These are phyloP conservation scores for Sistotremastrum niveocremeum DNA, from an alignment of 768 basidiomycete genomes.

Conservation along the genomic window DNA sequence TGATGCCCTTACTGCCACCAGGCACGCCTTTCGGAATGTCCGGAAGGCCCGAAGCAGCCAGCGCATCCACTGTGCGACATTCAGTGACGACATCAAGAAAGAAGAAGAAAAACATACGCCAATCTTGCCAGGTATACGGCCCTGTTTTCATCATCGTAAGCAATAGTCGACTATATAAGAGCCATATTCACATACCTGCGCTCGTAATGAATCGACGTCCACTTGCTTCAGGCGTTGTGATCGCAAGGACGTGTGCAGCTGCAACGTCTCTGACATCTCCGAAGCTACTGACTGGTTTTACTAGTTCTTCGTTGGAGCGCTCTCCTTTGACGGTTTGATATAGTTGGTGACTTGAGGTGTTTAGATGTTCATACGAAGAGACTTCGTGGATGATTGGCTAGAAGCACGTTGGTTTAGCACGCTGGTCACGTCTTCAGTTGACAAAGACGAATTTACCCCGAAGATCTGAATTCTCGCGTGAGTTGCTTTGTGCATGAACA, in stretches of 20 bases:
- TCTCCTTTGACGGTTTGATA: constrained; percentile 10
- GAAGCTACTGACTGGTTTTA: constrained; percentile 19
- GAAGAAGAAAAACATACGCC: not conserved
- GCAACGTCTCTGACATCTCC: constrained; percentile 46
- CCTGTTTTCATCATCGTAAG: not conserved
- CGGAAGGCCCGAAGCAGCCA: constrained; percentile 6
- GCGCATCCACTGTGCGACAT: constrained; percentile 8
- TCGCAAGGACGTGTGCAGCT: constrained; percentile 35
- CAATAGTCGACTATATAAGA: constrained; percentile 7
- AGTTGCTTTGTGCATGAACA: not conserved
- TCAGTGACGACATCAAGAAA: not conserved
- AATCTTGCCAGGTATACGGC: constrained; percentile 1
- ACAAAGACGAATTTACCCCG: not conserved
- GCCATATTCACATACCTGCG: constrained; percentile 14
- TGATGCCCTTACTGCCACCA: not conserved
- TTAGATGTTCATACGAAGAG: constrained; percentile 16
- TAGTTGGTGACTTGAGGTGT: constrained; percentile 11
- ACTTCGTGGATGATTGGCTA: constrained; percentile 22
- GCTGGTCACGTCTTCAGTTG: no score
- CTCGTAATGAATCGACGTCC: constrained; percentile 44
- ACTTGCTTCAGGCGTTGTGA: constrained; percentile 37
- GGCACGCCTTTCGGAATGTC: not conserved
- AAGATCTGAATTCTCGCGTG: not conserved
- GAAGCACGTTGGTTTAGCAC: no score
- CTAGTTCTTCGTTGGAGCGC: constrained; percentile 14